phyloP scores from a whole-genome alignment of 75 land plant species.

The Cryptomeria japonica region DNA sequence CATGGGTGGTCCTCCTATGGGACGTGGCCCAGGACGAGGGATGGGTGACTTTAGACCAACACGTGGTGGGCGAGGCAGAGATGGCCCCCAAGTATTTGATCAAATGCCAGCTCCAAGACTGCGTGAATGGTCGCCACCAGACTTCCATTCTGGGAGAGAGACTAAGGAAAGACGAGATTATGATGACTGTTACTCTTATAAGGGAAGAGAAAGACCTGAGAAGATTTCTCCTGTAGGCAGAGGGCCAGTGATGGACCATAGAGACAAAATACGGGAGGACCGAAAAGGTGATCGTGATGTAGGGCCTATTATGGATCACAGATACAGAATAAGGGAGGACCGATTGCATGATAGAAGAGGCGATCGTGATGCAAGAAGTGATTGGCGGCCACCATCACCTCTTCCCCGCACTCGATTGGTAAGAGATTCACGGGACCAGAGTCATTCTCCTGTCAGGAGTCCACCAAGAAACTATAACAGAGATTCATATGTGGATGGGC shows the following conservation, averaged over 20 bases:
- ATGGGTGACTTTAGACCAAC: slow-evolving; percentile 57
- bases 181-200: slow-evolving; percentile 33
- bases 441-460: slow-evolving; percentile 65
- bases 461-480: slow-evolving; percentile 10
- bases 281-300: slow-evolving; percentile 53
- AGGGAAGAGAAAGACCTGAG: slow-evolving; percentile 30
- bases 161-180: slow-evolving; percentile 32
- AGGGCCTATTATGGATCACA: slow-evolving; percentile 23
- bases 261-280: slow-evolving; percentile 38
- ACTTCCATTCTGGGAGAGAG: slow-evolving; percentile 44
- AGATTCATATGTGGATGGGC: slow-evolving; percentile 3
- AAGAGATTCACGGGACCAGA: slow-evolving; percentile 53
- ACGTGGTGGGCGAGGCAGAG: slow-evolving; percentile 57
- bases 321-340: slow-evolving; percentile 46
- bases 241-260: slow-evolving; percentile 34
- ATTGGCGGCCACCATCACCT: slow-evolving; percentile 32
- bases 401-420: slow-evolving; percentile 34
- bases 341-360: slow-evolving; percentile 44
- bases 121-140: slow-evolving; percentile 43
- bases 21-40: slow-evolving; percentile 43
- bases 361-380: slow-evolving; percentile 17
- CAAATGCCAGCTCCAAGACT: slow-evolving; percentile 27
- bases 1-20: slow-evolving; percentile 49
- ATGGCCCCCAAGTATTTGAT: slow-evolving; percentile 45
- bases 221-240: slow-evolving; percentile 29